Evolutionary conservation across 805 yeast genomes (phyloP), one percentile per base, ranked within the genome.

Genomic region (Lachancea cidri): DNA sequence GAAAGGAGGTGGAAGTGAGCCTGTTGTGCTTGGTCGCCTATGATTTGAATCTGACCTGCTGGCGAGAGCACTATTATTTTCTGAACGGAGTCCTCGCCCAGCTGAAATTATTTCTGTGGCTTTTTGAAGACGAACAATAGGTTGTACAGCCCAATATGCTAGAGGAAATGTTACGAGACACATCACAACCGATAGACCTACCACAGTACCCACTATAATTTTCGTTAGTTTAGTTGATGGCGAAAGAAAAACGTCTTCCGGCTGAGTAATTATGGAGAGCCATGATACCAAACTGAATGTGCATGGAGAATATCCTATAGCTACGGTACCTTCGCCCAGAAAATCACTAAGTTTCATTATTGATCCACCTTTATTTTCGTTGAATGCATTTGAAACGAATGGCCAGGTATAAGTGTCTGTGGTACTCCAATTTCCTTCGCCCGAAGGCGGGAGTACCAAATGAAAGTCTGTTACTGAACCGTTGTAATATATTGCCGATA

Each of bases 101-200:
- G 60, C 61, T 3, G 72, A 60, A 4, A 71, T 68, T 1, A 57
- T 46, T 56, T 86, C 96, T 0, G 96, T 86, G 0, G 95, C 95
- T 47, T 79, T 78, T 54, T 84, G 87, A 33, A 88, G 68, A 43
- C 80, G 73, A 33, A 86, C 74, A 43, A 88, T 86, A 0, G 97
- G 96, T 48, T 84, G 65, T 4, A 87, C 89, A 27, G 89, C 87
- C 70, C 80, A 83, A 44, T 85, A 87, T 0, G 95, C 87, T 40
- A 88, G 62, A 4, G 93, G 89, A 58, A 87, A 75, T 1, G 96
- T 86, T n/a, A 85, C 58, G 1, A 85, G 45, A 49, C 85, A 78
- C 70, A 86, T 77, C 47, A 83, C 74, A 1, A 68, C 85, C 3
- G 93, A 93, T 16, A 84, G 77, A 1, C 85, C 94, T 29, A 88